Conservation (phyloP, 345 rosid genomes). For the Anastatica hierochuntica region DNA sequence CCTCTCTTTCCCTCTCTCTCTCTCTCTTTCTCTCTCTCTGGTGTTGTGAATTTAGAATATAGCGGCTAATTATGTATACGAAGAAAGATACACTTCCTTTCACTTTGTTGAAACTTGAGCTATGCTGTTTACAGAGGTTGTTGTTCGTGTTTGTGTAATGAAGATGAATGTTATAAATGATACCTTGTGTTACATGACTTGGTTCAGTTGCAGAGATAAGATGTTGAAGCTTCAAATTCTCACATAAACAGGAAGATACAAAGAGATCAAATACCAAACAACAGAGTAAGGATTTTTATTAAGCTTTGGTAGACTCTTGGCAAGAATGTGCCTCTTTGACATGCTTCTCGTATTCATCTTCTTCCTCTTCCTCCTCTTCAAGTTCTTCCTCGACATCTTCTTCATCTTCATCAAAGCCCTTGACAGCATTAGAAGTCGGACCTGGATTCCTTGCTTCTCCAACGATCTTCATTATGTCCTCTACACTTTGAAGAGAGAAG, state of each 20-base stretch:
- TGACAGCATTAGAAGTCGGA: conserved; percentile 37
- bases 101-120: conserved; percentile 21
- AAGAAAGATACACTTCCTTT: conserved; percentile 12
- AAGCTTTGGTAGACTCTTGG: conserved; percentile 55
- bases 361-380: conserved; percentile 62
- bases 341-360: conserved; percentile 58
- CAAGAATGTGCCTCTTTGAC: conserved; percentile 86
- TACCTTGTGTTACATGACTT: neutral
- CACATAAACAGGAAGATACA: conserved; percentile 1
- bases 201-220: neutral
- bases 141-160: conserved; percentile 4
- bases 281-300: neutral
- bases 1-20: too few relatives aligned
- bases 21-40: conserved; percentile 1
- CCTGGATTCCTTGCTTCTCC: conserved; percentile 75
- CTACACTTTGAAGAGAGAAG: conserved; percentile 67
- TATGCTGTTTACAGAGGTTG: conserved; percentile 1
- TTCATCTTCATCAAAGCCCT: conserved; percentile 61
- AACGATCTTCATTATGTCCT: conserved; percentile 86
- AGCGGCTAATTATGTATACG: conserved; percentile 23
- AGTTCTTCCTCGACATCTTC: conserved; percentile 54
- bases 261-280: conserved; percentile 3
- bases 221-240: neutral
- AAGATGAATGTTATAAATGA: neutral
- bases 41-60: conserved; percentile 23